A percentile compares a stretch with the other conserved stretches of the same genome.
Evolutionary conservation across 2,329 filamentous ascomycete genomes (phyloP).

Genomic region (Microdochium nivale): DNA sequence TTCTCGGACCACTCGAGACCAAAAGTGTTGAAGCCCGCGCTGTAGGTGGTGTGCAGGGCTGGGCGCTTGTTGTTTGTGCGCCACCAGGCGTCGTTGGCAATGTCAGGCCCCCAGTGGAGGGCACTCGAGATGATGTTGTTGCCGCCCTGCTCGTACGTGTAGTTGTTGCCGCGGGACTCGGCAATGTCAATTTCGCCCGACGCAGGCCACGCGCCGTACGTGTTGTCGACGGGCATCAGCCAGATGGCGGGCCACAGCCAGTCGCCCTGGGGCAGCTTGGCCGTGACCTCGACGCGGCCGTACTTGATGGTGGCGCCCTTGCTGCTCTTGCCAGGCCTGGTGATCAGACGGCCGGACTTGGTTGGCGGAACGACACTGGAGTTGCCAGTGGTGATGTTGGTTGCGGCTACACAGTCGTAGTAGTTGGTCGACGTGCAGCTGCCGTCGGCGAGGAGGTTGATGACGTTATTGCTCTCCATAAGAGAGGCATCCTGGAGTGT

Average conservation of each 20-base stretch:
- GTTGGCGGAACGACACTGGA: conserved; percentile 69
- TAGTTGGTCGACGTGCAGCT: conserved; percentile 57
- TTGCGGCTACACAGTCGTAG: conserved; percentile 57
- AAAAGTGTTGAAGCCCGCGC: conserved; percentile 62
- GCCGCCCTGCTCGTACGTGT: conserved; percentile 65
- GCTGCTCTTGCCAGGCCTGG: conserved; percentile 30
- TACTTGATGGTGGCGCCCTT: conserved; percentile 66
- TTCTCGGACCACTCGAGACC: conserved; percentile 83
- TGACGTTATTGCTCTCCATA: conserved; percentile 55
- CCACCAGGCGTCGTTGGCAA: conserved; percentile 71
- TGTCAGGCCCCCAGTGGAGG: conserved; percentile 73
- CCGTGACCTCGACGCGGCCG: conserved; percentile 72
- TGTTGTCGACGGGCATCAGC: conserved; percentile 69
- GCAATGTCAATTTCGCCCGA: conserved; percentile 81
- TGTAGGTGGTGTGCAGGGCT: conserved; percentile 68
- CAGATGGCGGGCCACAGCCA: conserved; percentile 92
- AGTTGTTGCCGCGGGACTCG: conserved; percentile 76
- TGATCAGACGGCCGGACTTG: conserved; percentile 71
- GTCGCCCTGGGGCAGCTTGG: conserved; percentile 67
- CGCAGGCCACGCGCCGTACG: conserved; percentile 68
- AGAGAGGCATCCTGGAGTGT: conserved; percentile 63
- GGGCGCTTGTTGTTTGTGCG: conserved; percentile 69
- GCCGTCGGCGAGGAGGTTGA: conserved; percentile 59
- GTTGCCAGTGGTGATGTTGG: conserved; percentile 64
- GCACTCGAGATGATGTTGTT: conserved; percentile 74